Percentiles rank a stretch among this genome's conserved stretches.
Evolutionary conservation across 1,284 basidiomycete genomes (phyloP).

Genomic region (Cronartium quercuum): DNA sequence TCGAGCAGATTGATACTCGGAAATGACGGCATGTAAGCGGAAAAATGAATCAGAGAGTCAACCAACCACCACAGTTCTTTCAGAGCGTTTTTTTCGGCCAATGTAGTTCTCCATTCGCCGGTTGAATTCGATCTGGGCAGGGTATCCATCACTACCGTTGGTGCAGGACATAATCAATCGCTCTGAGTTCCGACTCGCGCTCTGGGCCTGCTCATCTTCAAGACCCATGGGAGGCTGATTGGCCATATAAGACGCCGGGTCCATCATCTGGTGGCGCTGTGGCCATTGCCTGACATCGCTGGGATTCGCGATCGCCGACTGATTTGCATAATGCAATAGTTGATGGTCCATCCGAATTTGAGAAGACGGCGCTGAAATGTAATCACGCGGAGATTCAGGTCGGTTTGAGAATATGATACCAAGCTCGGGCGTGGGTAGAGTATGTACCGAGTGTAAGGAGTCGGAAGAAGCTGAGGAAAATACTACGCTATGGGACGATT

Average conservation of each 20-base stretch:
- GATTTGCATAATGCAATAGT: neutral
- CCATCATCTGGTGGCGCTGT: neutral
- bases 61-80: conserved; percentile 35
- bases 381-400: neutral
- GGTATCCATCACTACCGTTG: conserved; percentile 35
- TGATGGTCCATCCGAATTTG: neutral
- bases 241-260: neutral
- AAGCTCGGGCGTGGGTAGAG: neutral
- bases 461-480: neutral
- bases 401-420: too few relatives aligned
- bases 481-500: neutral
- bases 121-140: conserved; percentile 29
- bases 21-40: neutral
- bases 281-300: neutral
- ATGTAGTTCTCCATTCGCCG: conserved; percentile 34
- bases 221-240: neutral
- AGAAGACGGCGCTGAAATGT: neutral
- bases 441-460: neutral
- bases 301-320: neutral
- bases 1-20: too few relatives aligned
- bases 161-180: conserved; percentile 31
- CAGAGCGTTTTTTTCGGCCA: conserved; percentile 30
- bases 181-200: neutral
- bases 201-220: neutral
- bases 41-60: neutral